Evolutionary conservation across 2,329 filamentous ascomycete species (phyloP), one percentile per base, ranked within the genome.

Genomic region (Cercospora zeae-maydis): DNA sequence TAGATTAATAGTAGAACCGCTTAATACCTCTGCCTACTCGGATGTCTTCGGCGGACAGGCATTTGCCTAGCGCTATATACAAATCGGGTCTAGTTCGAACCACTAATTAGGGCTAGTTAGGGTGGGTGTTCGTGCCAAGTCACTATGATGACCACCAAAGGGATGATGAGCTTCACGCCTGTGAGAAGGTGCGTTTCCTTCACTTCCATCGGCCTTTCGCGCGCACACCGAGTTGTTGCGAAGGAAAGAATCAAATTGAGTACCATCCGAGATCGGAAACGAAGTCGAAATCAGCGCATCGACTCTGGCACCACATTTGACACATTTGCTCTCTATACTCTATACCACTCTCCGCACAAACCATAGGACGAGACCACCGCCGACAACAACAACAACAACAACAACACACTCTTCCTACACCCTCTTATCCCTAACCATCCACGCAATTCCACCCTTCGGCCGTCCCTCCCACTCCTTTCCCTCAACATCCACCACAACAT

Each of bases 391-490:
- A 13, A 34, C 31, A 2, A 10, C 24, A 7, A 2, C 52, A 14
- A 55, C 13, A 55, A 37, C 52, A 14, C n/a, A 2, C 36, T 24
- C 30, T 19, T 42, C 14, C 34, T 30, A 16, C 1, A 7, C 45
- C 60, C 60, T 68, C 66, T 67, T 71, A 14, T 70, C 69, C 34
- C 72, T 61, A 4, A 70, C 62, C 56, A 74, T 34, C 72, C 72
- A 74, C 19, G 72, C 71, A 63, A 69, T 70, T 7, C 27, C 49
- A 8, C 66, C 67, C 36, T 59, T 47, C n/a, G 66, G 57, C 36
- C 68, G 42, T 1, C 59, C 63, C 27, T 68, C 69, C 42, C 57
- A 45, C 52, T 61, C 59, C 19, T 39, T 63, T 14, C 66, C 64
- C n/a, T 66, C 59, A 13, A 63, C 52, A 5, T 70, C 37, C 5